Base-by-base conservation (phyloP, 441 rosid genomes). In the Populus hybrid region DNA sequence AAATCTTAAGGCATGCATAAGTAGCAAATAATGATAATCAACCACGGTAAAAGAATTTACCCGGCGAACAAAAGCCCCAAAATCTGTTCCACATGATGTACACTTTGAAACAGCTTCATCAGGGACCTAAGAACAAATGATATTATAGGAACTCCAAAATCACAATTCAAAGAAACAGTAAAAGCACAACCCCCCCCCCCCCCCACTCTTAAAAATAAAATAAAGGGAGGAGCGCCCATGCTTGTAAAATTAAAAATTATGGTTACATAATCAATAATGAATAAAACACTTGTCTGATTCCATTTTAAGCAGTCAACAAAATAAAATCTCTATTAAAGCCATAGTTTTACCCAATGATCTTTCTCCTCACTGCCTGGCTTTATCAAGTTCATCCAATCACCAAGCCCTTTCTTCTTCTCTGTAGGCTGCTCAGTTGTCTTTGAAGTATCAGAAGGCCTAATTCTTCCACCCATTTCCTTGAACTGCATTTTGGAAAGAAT, bases 361-460 rank as follows among this genome's bases (percentile, higher is more conserved):
- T 96, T 96, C 89, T 94, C 99, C 82, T 94, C 99, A 53, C 86
- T 93, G 50, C 83, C 92, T 75, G 97, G 99, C 89, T 94, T 96
- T 36, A 94, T 92, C 59, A 85, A 29, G 88, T 89, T 93, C 92
- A 96, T 86, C 99, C 98, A 96, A 79, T 96, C 99, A 79, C 80
- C 85, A 71, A 94, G 68, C 16, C 95, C 97, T 79, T 88, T 94
- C 80, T 90, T 96, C 87, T 84, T 94, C 74, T 96, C 99, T 11
- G 86, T 72, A 76, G 88, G 31, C 82, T 82, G 97, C 71, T 96
- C 98, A 77, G 81, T 78, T 59, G 84, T 71, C 82, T 86, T 93
- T n/a, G 74, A 78, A 65, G 89, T 65, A 77, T 84, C 92, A 80
- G 92, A 78, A 78, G 96, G 89, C 84, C 84, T 85, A 80, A 74